phyloP scores from a whole-genome alignment of 805 yeast species.

The Candida palmyrensis region DNA sequence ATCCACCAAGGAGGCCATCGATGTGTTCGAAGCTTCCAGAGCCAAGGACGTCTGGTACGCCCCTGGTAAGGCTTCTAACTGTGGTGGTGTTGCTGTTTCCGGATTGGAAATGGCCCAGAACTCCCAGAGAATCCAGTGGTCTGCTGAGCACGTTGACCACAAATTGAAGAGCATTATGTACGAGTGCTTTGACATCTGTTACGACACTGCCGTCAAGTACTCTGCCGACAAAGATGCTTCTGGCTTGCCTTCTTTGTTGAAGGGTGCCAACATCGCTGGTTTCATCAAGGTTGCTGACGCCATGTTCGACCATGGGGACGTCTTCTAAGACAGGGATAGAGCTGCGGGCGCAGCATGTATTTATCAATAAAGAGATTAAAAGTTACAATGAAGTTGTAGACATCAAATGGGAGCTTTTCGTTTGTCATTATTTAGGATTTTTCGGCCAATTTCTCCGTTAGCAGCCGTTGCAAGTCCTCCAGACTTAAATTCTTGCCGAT shows the following conservation, averaged over 20 bases:
- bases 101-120: slow-evolving; percentile 99
- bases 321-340: slow-evolving; percentile 24
- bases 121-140: slow-evolving; percentile 91
- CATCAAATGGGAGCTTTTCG: too few relatives aligned
- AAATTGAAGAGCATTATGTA: slow-evolving; percentile 91
- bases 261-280: slow-evolving; percentile 99
- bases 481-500: slow-evolving; percentile 63
- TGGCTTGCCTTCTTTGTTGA: slow-evolving; percentile 83
- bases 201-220: slow-evolving; percentile 79
- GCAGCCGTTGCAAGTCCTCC: slow-evolving; percentile 25
- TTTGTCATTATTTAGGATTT: too few relatives aligned
- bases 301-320: slow-evolving; percentile 96
- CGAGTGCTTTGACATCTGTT: slow-evolving; percentile 88
- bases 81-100: slow-evolving; percentile 99
- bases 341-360: too few relatives aligned
- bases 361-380: background rate
- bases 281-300: slow-evolving; percentile 98
- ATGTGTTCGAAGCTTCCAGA: slow-evolving; percentile 85
- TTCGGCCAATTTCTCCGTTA: too few relatives aligned
- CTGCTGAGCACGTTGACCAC: slow-evolving; percentile 85
- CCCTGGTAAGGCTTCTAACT: slow-evolving; percentile 98
- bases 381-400: slow-evolving; percentile 1
- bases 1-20: slow-evolving; percentile 95
- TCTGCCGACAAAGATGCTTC: slow-evolving; percentile 60
- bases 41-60: slow-evolving; percentile 84